Percentiles rank a stretch among this genome's conserved stretches.
These are phyloP conservation scores for Blepharisma stoltei DNA, from an alignment of 73 alveolate species.

Conservation along the genomic window DNA sequence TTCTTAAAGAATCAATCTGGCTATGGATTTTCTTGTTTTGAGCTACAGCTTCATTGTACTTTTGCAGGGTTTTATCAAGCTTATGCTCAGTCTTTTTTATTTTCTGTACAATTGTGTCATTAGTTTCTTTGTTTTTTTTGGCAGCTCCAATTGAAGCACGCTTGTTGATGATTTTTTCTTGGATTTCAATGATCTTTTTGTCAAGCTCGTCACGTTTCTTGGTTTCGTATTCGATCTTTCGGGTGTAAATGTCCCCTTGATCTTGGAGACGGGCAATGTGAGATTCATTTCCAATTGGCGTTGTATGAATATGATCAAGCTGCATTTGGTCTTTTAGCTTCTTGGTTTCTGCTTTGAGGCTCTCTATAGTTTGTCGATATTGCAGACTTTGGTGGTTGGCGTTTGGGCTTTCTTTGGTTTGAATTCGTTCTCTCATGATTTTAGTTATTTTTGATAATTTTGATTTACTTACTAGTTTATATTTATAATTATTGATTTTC, in stretches of 20 bases:
- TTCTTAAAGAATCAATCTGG: slow-evolving; percentile 90
- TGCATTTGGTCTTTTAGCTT: slow-evolving; percentile 15
- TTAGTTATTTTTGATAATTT: not conserved
- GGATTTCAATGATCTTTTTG: slow-evolving; percentile 61
- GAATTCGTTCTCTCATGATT: not conserved
- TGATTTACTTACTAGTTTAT: too few relatives aligned
- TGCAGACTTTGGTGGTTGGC: not conserved
- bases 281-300: slow-evolving; percentile 24
- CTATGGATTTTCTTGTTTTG: slow-evolving; percentile 83
- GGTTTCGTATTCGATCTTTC: slow-evolving; percentile 64
- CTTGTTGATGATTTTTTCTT: slow-evolving; percentile 71
- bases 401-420: slow-evolving; percentile 20
- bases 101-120: slow-evolving; percentile 69
- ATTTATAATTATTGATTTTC: too few relatives aligned
- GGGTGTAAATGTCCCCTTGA: slow-evolving; percentile 27
- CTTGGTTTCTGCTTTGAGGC: slow-evolving; percentile 23
- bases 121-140: slow-evolving; percentile 88
- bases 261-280: slow-evolving; percentile 29
- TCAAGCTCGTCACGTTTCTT: slow-evolving; percentile 62
- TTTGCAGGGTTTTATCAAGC: slow-evolving; percentile 89
- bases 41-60: slow-evolving; percentile 96
- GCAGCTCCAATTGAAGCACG: slow-evolving; percentile 75
- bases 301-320: slow-evolving; percentile 15
- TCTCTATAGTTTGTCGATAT: slow-evolving; percentile 18
- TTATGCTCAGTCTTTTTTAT: slow-evolving; percentile 85